These are phyloP conservation scores for Dendrostoma leiphaemia DNA, from an alignment of 2,329 filamentous ascomycete species.

Conservation along the genomic window DNA sequence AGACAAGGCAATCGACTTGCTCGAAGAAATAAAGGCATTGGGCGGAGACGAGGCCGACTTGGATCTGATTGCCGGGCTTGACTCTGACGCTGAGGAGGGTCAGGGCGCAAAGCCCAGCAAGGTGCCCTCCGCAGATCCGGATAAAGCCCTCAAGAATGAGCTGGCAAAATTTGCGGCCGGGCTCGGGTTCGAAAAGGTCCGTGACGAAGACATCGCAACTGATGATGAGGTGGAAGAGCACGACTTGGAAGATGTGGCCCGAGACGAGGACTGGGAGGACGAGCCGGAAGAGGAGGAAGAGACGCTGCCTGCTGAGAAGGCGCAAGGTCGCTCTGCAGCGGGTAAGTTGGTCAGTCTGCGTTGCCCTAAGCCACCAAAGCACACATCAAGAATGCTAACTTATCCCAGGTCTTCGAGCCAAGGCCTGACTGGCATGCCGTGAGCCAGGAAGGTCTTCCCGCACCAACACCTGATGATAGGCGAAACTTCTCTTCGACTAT, in stretches of 20 bases:
- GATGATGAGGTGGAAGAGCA: constrained; percentile 36
- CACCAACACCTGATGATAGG: constrained; percentile 43
- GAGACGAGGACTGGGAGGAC: constrained; percentile 24
- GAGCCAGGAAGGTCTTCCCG: constrained; percentile 41
- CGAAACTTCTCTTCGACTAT: constrained; percentile 42
- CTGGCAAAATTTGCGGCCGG: constrained; percentile 50
- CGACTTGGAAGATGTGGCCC: constrained; percentile 27
- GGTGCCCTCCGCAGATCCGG: constrained; percentile 18
- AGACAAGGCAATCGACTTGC: constrained; percentile 32
- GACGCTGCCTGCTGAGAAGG: constrained; percentile 23
- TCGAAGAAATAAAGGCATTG: constrained; percentile 63
- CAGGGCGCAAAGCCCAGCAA: constrained; percentile 26
- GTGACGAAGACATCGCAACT: constrained; percentile 36
- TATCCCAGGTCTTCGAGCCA: constrained; percentile 51
- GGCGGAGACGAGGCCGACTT: constrained; percentile 66
- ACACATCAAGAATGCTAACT: constrained; percentile 16
- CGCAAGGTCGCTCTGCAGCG: constrained; percentile 26
- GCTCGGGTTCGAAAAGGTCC: constrained; percentile 46
- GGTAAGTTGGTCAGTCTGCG: constrained; percentile 41
- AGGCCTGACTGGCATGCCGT: constrained; percentile 56
- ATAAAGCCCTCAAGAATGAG: constrained; percentile 42
- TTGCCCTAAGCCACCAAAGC: constrained; percentile 17
- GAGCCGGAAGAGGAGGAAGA: constrained; percentile 30
- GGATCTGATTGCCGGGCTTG: constrained; percentile 55
- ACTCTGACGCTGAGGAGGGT: constrained; percentile 48